Conservation (phyloP, 1,284 basidiomycete genomes). For the Tylopilus sp. region DNA sequence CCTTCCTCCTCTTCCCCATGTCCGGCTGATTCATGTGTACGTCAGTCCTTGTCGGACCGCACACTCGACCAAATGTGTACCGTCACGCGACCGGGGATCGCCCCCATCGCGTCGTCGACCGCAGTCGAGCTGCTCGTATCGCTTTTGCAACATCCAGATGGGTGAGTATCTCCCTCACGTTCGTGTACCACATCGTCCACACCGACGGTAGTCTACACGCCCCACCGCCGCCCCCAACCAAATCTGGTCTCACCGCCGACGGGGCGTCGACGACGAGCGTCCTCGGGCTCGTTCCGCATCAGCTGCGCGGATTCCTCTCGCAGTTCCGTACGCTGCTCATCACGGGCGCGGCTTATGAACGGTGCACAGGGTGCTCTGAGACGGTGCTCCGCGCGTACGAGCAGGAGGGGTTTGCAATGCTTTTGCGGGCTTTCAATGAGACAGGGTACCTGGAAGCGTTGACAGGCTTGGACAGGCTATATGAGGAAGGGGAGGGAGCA, state of each 20-base stretch:
- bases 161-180: slow-evolving; percentile 43
- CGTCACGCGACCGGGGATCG: slow-evolving; percentile 93
- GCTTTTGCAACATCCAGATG: slow-evolving; percentile 82
- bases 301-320: slow-evolving; percentile 84
- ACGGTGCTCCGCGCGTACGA: slow-evolving; percentile 75
- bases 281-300: slow-evolving; percentile 88
- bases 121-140: slow-evolving; percentile 92
- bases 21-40: neutral
- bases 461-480: slow-evolving; percentile 82
- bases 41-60: slow-evolving; percentile 84
- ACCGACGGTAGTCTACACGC: slow-evolving; percentile 38
- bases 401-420: slow-evolving; percentile 70
- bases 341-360: slow-evolving; percentile 79
- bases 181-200: neutral
- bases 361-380: slow-evolving; percentile 88
- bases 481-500: slow-evolving; percentile 73
- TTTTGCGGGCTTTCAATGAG: slow-evolving; percentile 83
- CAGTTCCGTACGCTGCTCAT: slow-evolving; percentile 84
- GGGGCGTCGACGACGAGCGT: slow-evolving; percentile 38
- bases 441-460: slow-evolving; percentile 73
- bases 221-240: slow-evolving; percentile 49
- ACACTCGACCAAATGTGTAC: slow-evolving; percentile 99
- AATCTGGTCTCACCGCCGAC: neutral
- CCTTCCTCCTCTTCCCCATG: too few species aligned
- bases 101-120: slow-evolving; percentile 85